Percentiles rank a stretch among this genome's conserved stretches.
Conservation (phyloP, 768 basidiomycete genomes). For the Neoboletus magnificus region DNA sequence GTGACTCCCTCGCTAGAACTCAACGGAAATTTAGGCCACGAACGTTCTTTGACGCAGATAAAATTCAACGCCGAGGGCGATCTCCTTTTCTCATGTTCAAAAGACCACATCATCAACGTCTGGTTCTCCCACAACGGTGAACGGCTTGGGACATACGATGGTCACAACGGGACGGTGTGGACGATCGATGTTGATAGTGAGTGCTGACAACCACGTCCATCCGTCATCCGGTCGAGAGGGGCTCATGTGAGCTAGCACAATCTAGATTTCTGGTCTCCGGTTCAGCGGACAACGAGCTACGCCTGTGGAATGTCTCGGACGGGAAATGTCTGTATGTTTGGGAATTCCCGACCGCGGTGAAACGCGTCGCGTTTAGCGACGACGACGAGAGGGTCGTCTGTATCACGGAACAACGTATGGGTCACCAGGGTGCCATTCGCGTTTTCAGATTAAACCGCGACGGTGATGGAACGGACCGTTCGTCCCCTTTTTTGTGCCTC, state of each 20-base stretch:
- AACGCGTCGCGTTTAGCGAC: conserved; percentile 89
- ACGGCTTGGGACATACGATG: conserved; percentile 92
- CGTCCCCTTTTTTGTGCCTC: conserved; percentile 27
- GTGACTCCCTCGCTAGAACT: conserved; percentile 6
- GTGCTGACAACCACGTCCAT: conserved; percentile 28
- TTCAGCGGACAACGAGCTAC: conserved; percentile 90
- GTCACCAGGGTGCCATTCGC: conserved; percentile 83
- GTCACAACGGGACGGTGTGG: conserved; percentile 96
- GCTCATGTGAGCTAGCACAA: conserved; percentile 50
- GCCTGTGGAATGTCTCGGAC: conserved; percentile 83
- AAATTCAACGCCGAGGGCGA: conserved; percentile 97
- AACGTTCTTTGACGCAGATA: conserved; percentile 95
- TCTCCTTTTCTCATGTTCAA: conserved; percentile 91
- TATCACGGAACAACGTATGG: conserved; percentile 98
- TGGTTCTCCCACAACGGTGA: conserved; percentile 99
- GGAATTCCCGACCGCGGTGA: conserved; percentile 98
- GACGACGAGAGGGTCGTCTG: conserved; percentile 82
- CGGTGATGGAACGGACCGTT: conserved; percentile 78
- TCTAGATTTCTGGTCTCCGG: conserved; percentile 87
- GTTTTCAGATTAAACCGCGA: conserved; percentile 86
- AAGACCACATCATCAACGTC: conserved; percentile 92
- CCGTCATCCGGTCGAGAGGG: not conserved
- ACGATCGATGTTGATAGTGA: conserved; percentile 93
- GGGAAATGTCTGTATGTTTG: conserved; percentile 93
- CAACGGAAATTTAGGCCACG: conserved; percentile 65